phyloP scores from a whole-genome alignment of 345 rosid species.

The Salix koriyanagi region DNA sequence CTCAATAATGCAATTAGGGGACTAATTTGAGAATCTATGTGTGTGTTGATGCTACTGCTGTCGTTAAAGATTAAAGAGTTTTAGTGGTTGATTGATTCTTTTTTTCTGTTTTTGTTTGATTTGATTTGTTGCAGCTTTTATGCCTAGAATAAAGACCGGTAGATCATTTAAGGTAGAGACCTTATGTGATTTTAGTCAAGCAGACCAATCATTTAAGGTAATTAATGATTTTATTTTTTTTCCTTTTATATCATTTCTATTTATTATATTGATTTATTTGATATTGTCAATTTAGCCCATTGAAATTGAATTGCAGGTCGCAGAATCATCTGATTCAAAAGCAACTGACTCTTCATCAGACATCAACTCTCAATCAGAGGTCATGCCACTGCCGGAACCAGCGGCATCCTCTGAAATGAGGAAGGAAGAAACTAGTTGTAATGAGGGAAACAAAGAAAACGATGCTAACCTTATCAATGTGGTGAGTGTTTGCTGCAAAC shows the following conservation, averaged over 20 bases:
- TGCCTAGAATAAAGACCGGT: slow-evolving; percentile 69
- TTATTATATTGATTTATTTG: background rate
- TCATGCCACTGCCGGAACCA: background rate
- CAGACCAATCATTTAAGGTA: slow-evolving; percentile 59
- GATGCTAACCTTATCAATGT: slow-evolving; percentile 1
- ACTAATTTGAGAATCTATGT: background rate
- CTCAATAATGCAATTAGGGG: background rate
- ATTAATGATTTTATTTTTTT: background rate
- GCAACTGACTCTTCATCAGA: slow-evolving; percentile 16
- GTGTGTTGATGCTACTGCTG: background rate
- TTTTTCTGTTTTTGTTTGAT: background rate
- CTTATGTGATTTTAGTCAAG: slow-evolving; percentile 76
- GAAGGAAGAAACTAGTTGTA: slow-evolving; percentile 19
- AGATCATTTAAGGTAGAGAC: slow-evolving; percentile 66
- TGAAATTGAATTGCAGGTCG: slow-evolving; percentile 31
- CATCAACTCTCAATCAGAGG: slow-evolving; percentile 16
- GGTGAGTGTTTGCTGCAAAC: slow-evolving; percentile 18
- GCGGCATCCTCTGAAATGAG: slow-evolving; percentile 4
- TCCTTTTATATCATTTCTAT: background rate
- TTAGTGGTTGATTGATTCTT: background rate
- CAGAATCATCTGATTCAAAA: slow-evolving; percentile 36
- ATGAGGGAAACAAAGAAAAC: slow-evolving; percentile 18
- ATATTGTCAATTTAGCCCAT: background rate
- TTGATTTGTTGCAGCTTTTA: slow-evolving; percentile 63
- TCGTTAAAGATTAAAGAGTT: background rate